Base-by-base conservation (phyloP, 805 yeast genomes). In the Candida morakotiae region DNA sequence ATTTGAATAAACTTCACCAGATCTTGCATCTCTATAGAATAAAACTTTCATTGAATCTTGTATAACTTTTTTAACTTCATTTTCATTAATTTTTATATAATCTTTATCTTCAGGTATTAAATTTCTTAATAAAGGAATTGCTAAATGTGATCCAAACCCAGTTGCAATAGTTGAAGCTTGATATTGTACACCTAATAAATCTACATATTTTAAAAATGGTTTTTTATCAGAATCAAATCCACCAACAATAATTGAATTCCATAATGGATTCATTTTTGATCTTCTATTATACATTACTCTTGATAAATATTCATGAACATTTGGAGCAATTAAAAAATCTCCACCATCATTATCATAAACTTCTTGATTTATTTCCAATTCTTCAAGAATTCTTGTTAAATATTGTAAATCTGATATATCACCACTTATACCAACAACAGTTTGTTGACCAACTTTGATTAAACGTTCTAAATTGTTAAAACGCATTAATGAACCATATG, bases 91-190 rank as follows among this genome's bases (percentile, higher is more conserved):
- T 28, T 79, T 80, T 27, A 64, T 73, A 41, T 75, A 85, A 53
- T 88, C 96, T 19, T 73, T 79, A 50, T 88, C 97, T 28, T 69
- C 65, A 41, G 87, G 95, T 24, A 84, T 86, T 41, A 82, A 74
- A 57, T 84, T 80, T 67, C 99, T 81, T 57, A 93, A 72, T 51
- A 93, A 65, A 18, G 99, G 99, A 30, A 88, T 65, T 3, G 98
- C 99, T 61, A 93, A 72, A 61, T 93, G 89, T 9, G 94, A 83
- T 41, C 98, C 99, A 58, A 88, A 91, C 1, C 99, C 99, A 3
- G 98, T 89, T 31, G 97, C 96, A 40, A 93, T 67, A 2, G 95
- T 73, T 21, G 95, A 93, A 0, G 98, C 74, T 3, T 86, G 73
- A 61, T 86, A 93, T 2, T 95, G 76, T 19, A 88, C 96, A 35